These are phyloP conservation scores for Moesziomyces aphidis DNA, from an alignment of 1,284 basidiomycete genomes.

Conservation along the genomic window DNA sequence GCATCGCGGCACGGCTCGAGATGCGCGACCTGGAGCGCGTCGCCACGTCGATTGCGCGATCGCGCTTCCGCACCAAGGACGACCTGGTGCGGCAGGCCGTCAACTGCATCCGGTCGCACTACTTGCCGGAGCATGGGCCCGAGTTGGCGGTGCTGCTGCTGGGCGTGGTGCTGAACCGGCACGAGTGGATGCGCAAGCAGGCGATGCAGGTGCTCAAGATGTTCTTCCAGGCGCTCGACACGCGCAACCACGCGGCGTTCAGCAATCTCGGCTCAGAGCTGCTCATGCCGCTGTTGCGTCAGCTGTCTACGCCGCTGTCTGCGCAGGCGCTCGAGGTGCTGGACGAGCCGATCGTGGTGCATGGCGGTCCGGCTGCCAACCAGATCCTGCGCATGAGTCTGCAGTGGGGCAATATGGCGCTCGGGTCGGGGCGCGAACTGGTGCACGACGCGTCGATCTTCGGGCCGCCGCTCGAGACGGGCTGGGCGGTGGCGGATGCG, in stretches of 20 bases:
- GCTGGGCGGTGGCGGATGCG: conserved; percentile 63
- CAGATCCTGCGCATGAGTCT: conserved; percentile 85
- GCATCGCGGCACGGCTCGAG: conserved; percentile 78
- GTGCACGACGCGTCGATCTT: conserved; percentile 54
- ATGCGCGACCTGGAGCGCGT: conserved; percentile 83
- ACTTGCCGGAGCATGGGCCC: conserved; percentile 75
- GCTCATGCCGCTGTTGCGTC: conserved; percentile 86
- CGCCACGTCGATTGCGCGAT: conserved; percentile 87
- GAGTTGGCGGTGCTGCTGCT: conserved; percentile 84
- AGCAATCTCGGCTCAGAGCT: conserved; percentile 84
- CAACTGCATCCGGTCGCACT: conserved; percentile 83
- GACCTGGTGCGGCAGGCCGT: conserved; percentile 93
- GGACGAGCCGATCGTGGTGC: conserved; percentile 83
- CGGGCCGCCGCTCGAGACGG: conserved; percentile 57
- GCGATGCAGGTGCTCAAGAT: conserved; percentile 89
- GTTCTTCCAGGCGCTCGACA: conserved; percentile 86
- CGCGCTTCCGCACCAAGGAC: conserved; percentile 89
- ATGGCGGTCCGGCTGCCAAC: conserved; percentile 79
- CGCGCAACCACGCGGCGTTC: conserved; percentile 74
- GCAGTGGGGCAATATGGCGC: conserved; percentile 52
- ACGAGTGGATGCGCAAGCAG: conserved; percentile 84
- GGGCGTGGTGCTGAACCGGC: conserved; percentile 84
- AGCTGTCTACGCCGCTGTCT: conserved; percentile 86
- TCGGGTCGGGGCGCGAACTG: conserved; percentile 43
- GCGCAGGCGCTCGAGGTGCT: conserved; percentile 88